Base-by-base conservation (phyloP, 116 monocot genomes). In the Thalassia testudinum region DNA sequence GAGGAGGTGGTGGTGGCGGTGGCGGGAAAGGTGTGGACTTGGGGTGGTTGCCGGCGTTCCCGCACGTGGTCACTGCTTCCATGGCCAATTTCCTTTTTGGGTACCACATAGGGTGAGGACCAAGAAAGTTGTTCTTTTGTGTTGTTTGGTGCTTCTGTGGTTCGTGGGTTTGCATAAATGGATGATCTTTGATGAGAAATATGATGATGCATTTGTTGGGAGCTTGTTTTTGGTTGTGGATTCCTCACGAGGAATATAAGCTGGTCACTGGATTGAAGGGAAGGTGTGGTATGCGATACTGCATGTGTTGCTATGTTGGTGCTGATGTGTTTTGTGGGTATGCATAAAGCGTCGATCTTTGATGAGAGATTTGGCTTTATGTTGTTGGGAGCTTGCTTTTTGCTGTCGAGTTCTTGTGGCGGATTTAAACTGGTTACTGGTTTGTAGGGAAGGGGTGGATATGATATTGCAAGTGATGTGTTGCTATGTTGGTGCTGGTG, bases 31-130 rank as follows among this genome's bases (percentile, higher is more conserved):
- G 28, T 21, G 19, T 43, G 7, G 53, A 85, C 43, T 62, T 73
- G 54, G 76, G 82, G 1, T 91, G 91, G 91, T 47, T 78, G 20
- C 82, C 82, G 21, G 86, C 71, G 40, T 79, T 85, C 37, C 91
- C 91, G 44, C 91, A 85, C 34, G 91, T 64, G 18, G 50, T 82
- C 60, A 82, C 77, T 0, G 82, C 86, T 7, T 85, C 86, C 42
- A 91, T 82, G 82, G 78, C 82, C 13, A 91, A 91, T 74, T 86
- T 85, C 62, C 62, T 91, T 12, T 85, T 91, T 45, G 91, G 91
- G 10, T 91, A 85, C 53, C 91, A 92, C 59, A 92, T 86, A n/a
- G 91, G 86, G 91, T 92, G 79, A 76, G 91, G 40, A 40, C 7
- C 40, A 40, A 7, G 14, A 40, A 40, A 40, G 40, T 40, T 79